Evolutionary conservation across 2,329 filamentous ascomycete species (phyloP).

Genomic region (Malbranchea zuffiana): DNA sequence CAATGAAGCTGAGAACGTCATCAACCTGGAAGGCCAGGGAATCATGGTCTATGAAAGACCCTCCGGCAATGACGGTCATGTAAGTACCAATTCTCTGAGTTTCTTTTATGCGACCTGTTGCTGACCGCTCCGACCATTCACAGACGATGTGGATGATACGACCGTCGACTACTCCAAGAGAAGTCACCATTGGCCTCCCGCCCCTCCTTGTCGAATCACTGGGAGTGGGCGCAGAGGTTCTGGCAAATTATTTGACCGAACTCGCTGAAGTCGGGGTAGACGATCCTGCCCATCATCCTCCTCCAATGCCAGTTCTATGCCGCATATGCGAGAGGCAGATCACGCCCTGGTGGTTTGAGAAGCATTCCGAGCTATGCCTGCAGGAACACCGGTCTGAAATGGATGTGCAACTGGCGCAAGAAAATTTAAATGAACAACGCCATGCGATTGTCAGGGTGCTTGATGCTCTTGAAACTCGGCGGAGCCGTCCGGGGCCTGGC

Average conservation of each 20-base stretch:
- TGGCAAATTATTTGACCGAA: slow-evolving; percentile 84
- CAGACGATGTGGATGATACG: slow-evolving; percentile 99
- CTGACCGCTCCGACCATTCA: slow-evolving; percentile 19
- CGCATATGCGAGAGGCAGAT: slow-evolving; percentile 97
- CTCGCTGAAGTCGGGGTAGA: slow-evolving; percentile 74
- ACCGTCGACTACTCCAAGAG: slow-evolving; percentile 73
- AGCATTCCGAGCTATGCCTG: slow-evolving; percentile 89
- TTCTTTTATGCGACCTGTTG: slow-evolving; percentile 18
- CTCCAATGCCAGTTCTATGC: slow-evolving; percentile 76
- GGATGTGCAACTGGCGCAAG: slow-evolving; percentile 94
- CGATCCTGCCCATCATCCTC: slow-evolving; percentile 63
- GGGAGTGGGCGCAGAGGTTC: slow-evolving; percentile 84
- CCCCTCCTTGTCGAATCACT: slow-evolving; percentile 81
- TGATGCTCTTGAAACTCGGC: slow-evolving; percentile 68
- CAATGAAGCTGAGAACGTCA: slow-evolving; percentile 38
- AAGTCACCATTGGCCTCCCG: slow-evolving; percentile 93
- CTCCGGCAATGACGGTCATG: slow-evolving; percentile 79
- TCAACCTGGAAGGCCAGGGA: slow-evolving; percentile 87
- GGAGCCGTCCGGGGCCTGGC: slow-evolving; percentile 34
- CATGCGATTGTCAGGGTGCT: slow-evolving; percentile 91
- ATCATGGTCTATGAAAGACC: slow-evolving; percentile 95
- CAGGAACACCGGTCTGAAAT: slow-evolving; percentile 95
- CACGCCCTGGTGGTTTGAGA: slow-evolving; percentile 98
- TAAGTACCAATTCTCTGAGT: slow-evolving; percentile 40
- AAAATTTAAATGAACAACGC: slow-evolving; percentile 81